These are phyloP conservation scores for Debaryomycetaceae sp. DNA, from an alignment of 1,139 yeast genomes.

Conservation along the genomic window DNA sequence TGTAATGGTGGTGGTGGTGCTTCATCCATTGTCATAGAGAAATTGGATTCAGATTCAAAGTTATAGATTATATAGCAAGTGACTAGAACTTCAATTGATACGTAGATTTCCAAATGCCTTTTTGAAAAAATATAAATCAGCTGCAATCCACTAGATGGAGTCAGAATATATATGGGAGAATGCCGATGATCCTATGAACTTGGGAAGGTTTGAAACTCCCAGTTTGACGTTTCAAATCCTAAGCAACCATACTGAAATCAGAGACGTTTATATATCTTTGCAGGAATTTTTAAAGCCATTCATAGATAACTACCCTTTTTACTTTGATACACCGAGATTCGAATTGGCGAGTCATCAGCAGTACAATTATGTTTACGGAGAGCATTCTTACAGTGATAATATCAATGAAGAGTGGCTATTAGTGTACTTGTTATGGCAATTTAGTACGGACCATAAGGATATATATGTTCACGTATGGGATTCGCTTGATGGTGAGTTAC, in stretches of 20 bases:
- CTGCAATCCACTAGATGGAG: not conserved
- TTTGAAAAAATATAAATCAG: too few species aligned
- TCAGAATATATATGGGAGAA: slow-evolving; percentile 7
- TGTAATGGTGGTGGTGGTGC: slow-evolving; percentile 99
- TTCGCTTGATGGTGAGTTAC: slow-evolving; percentile 50
- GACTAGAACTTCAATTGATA: too few species aligned
- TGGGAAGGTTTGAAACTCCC: slow-evolving; percentile 3
- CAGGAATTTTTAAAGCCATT: slow-evolving; percentile 32
- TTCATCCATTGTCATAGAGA: slow-evolving; percentile 33
- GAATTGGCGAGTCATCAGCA: slow-evolving; percentile 4
- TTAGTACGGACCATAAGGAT: slow-evolving; percentile 24
- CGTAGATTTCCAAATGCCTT: too few species aligned
- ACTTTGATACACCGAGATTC: slow-evolving; percentile 3
- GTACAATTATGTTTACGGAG: slow-evolving; percentile 37
- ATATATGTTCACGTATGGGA: slow-evolving; percentile 49
- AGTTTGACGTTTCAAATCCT: slow-evolving; percentile 5
- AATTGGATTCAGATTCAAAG: slow-evolving; percentile 25
- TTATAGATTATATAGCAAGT: slow-evolving; percentile 12
- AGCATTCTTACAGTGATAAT: slow-evolving; percentile 39
- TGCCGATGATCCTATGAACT: slow-evolving; percentile 3
- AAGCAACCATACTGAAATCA: slow-evolving; percentile 2
- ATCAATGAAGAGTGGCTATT: slow-evolving; percentile 47
- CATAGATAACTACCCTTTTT: slow-evolving; percentile 35
- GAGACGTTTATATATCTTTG: slow-evolving; percentile 8
- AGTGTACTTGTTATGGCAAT: slow-evolving; percentile 33